Percentiles rank a stretch among this genome's conserved stretches.
Evolutionary conservation across 305 asterid species (phyloP).

Genomic region (Rubia peregrina): DNA sequence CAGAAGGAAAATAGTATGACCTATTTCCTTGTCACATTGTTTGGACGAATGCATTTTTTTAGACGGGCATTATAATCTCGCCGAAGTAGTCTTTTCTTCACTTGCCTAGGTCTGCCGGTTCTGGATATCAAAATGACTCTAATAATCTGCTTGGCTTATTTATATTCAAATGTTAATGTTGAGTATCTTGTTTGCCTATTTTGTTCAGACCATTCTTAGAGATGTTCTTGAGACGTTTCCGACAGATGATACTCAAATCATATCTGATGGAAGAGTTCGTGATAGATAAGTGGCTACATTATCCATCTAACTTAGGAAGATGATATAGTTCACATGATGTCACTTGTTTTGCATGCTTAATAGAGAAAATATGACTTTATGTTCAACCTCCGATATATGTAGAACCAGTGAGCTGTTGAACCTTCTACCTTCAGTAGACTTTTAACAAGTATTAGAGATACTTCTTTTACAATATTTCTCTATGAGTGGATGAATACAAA

Average conservation of each 20-base stretch:
- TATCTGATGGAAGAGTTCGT: constrained; percentile 88
- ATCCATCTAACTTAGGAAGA: not conserved
- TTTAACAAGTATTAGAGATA: not conserved
- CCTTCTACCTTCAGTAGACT: too few species aligned
- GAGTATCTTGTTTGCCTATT: not conserved
- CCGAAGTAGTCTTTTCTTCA: too few species aligned
- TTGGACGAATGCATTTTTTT: not conserved
- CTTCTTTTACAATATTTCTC: constrained; percentile 3
- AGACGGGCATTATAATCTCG: too few species aligned
- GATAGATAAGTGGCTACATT: constrained; percentile 36
- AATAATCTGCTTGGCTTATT: not conserved
- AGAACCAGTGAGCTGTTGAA: too few species aligned
- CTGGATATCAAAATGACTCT: not conserved
- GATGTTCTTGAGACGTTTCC: constrained; percentile 57
- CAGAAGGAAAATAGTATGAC: not conserved
- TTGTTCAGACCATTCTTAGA: constrained; percentile 81
- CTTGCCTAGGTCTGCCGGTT: not conserved
- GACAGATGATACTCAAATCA: constrained; percentile 74
- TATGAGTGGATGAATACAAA: not conserved
- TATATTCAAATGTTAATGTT: not conserved
- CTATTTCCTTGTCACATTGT: not conserved
- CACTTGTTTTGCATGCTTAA: too few species aligned
- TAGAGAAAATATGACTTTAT: too few species aligned
- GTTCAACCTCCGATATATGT: too few species aligned
- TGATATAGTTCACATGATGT: too few species aligned